Conservation (phyloP, 2,329 filamentous ascomycete genomes). For the Chaetomium sp. region DNA sequence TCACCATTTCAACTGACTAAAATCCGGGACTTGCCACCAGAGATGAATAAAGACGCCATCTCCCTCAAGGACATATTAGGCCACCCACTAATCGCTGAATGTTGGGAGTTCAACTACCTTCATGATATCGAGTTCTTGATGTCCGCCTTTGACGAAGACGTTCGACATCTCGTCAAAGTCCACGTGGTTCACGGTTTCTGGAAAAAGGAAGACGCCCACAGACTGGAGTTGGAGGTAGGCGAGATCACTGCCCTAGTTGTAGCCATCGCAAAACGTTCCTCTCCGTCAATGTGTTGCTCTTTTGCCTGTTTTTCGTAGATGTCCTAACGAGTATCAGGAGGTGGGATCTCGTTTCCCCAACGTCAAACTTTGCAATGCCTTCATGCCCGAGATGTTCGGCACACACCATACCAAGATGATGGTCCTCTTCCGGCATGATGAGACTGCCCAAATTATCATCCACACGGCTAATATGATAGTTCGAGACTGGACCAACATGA, state of each 20-base stretch:
- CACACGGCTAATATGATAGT: conserved; percentile 90
- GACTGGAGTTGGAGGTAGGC: conserved; percentile 50
- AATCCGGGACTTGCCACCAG: conserved; percentile 55
- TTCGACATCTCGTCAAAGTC: conserved; percentile 42
- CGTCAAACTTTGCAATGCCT: conserved; percentile 64
- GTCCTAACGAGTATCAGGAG: conserved; percentile 39
- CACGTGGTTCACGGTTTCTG: conserved; percentile 57
- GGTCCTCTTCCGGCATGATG: conserved; percentile 71
- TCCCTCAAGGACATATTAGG: conserved; percentile 62
- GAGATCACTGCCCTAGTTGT: neutral
- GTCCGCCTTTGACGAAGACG: conserved; percentile 47
- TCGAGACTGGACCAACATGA: conserved; percentile 83
- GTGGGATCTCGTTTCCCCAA: conserved; percentile 57
- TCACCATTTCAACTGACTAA: conserved; percentile 69
- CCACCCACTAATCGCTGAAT: conserved; percentile 65
- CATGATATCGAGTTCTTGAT: conserved; percentile 55
- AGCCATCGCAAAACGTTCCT: neutral
- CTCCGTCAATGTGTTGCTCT: neutral
- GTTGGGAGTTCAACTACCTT: conserved; percentile 65
- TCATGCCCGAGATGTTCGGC: conserved; percentile 77
- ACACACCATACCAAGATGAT: conserved; percentile 88
- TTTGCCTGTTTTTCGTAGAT: neutral
- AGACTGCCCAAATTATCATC: conserved; percentile 70
- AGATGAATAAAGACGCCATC: conserved; percentile 59
- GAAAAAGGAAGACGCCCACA: conserved; percentile 59